Base-by-base conservation (phyloP, 805 yeast species). In the Yarrowia sp. region DNA sequence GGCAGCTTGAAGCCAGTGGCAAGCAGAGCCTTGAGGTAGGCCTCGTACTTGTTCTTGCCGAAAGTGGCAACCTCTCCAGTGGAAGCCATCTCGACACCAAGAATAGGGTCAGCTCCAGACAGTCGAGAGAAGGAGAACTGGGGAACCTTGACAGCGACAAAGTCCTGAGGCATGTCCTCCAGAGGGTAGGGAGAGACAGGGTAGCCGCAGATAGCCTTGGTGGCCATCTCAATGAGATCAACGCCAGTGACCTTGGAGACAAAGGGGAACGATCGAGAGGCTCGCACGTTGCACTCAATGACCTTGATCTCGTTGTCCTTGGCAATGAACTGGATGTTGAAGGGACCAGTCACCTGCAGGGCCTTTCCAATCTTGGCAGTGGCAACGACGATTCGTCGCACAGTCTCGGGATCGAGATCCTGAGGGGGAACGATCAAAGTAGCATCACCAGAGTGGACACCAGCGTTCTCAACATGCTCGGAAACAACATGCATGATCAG, bases 391-490 rank as follows among this genome's bases (percentile, higher is more conserved):
- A 95, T 91, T 78, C 98, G 84, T 68, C 83, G 80, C 64, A 93
- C 96, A 51, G 97, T 91, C 79, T 90, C 97, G 67, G 91, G 90
- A 69, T 88, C 93, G 72, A 95, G 83, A 74, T 90, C 96, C 80
- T 93, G 98, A 61, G 98, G 97, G 65, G 99, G 99, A 66, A 93
- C 96, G 76, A 93, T 89, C 74, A 93, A 80, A 55, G 98, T 95
- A 67, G 99, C 99, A 78, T 93, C 99, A 83, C 99, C 99, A 62
- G 98, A 93, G 79, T 93, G 99, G 48, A 93, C 97, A 84, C 99
- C 99, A 32, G 99, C 99, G 75, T 93, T 93, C 80, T 93, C 99
- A 70, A 95, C 97, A 76, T 93, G 99, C 79, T 95, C 98, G 65
- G 97, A 91, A 66, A 93, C 97, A 75, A 92, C 98, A 76, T 93